Evolutionary conservation across 2,329 filamentous ascomycete species (phyloP).

Genomic region (Aspergillus clavatus): DNA sequence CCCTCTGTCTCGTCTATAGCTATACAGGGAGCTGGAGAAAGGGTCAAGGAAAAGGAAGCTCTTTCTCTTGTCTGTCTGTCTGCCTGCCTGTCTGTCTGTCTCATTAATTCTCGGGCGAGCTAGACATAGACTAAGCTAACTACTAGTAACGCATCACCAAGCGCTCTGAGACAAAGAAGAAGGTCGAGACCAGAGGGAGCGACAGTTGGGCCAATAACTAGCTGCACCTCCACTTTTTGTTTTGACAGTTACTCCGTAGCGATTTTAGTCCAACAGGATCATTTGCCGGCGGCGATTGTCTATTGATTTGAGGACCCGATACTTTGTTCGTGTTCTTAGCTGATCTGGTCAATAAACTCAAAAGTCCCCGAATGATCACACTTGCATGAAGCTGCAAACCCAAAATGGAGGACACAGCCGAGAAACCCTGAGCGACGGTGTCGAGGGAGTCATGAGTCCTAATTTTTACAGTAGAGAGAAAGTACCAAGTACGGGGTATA

Average conservation of each 20-base stretch:
- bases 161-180: background rate
- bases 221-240: conserved; percentile 1
- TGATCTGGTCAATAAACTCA: background rate
- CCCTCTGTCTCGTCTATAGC: too few species aligned
- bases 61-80: too few species aligned
- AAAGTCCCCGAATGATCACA: background rate
- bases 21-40: background rate
- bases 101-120: background rate
- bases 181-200: background rate
- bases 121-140: background rate
- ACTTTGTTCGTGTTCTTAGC: background rate
- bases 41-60: too few species aligned
- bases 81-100: too few species aligned
- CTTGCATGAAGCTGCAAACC: background rate
- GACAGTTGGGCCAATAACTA: background rate
- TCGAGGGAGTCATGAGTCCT: background rate
- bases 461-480: background rate
- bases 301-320: background rate
- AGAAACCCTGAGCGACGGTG: too few species aligned
- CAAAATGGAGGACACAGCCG: background rate
- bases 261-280: background rate
- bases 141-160: background rate
- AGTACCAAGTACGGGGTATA: background rate
- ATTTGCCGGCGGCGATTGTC: background rate
- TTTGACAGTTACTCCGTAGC: too few species aligned